A percentile compares a stretch with the other conserved stretches of the same genome.
phyloP scores from a whole-genome alignment of 2,329 filamentous ascomycete species.

The Aureobasidium sp. region DNA sequence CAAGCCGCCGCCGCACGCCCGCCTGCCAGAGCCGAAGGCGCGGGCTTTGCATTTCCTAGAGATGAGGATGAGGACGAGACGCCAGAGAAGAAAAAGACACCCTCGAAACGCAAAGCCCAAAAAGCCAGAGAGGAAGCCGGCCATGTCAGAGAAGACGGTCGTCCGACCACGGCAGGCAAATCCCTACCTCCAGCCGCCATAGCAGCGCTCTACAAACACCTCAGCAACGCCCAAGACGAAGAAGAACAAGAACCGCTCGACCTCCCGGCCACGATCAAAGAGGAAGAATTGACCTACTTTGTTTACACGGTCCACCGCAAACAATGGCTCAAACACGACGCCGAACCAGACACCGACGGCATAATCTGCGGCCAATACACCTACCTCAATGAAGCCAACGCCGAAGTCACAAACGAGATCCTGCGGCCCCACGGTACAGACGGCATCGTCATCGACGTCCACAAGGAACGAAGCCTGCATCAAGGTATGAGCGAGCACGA shows the following conservation, averaged over 20 bases:
- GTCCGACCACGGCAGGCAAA: neutral
- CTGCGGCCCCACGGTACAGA: neutral
- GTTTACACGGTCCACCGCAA: conserved; percentile 14
- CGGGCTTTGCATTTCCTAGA: neutral
- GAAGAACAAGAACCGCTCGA: neutral
- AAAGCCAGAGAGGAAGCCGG: neutral
- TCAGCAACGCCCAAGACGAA: neutral
- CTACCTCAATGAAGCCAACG: conserved; percentile 12
- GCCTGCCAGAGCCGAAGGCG: neutral
- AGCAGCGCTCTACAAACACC: neutral
- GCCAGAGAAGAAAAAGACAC: neutral
- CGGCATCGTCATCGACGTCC: neutral
- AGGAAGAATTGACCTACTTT: conserved; percentile 3
- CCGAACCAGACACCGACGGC: neutral
- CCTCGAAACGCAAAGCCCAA: neutral
- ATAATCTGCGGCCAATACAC: neutral
- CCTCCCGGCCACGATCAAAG: neutral
- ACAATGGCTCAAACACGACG: neutral
- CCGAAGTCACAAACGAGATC: neutral
- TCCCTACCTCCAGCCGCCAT: neutral
- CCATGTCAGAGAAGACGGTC: neutral
- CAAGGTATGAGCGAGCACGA: neutral
- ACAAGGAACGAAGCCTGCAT: neutral
- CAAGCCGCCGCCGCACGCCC: neutral
- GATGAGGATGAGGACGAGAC: neutral